Evolutionary conservation across 2,329 filamentous ascomycete genomes (phyloP).

Genomic region (Bretziella fagacearum): DNA sequence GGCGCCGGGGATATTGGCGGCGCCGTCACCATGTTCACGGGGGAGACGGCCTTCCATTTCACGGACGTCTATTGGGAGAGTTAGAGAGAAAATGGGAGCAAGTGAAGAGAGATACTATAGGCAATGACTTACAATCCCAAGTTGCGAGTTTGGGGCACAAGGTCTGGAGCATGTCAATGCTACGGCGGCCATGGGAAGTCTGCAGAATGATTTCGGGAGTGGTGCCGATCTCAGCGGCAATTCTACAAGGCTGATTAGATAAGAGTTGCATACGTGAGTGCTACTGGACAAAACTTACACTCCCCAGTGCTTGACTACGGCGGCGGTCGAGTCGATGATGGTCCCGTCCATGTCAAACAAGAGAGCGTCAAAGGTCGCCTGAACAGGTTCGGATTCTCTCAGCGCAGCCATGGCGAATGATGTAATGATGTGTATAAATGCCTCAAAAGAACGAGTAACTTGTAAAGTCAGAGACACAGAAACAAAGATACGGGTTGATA

Average conservation of each 20-base stretch:
- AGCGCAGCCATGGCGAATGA: constrained; percentile 20
- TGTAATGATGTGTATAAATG: not conserved
- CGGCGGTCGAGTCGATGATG: constrained; percentile 64
- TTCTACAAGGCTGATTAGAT: too few species aligned
- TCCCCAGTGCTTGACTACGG: constrained; percentile 64
- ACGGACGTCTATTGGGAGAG: constrained; percentile 47
- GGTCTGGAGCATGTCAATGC: constrained; percentile 68
- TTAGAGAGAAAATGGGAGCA: not conserved
- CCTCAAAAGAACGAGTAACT: not conserved
- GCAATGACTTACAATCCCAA: constrained; percentile 61
- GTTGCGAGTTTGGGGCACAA: constrained; percentile 74
- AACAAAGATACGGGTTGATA: not conserved
- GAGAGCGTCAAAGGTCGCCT: constrained; percentile 36
- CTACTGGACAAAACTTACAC: constrained; percentile 36
- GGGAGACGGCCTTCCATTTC: constrained; percentile 66
- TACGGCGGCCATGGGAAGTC: constrained; percentile 79
- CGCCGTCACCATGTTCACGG: constrained; percentile 56
- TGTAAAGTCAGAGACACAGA: not conserved
- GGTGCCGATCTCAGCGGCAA: constrained; percentile 69
- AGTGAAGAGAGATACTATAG: not conserved
- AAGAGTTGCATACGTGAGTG: too few species aligned
- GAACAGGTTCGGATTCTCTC: constrained; percentile 25
- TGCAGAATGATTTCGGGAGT: constrained; percentile 70
- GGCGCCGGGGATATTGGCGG: constrained; percentile 72
- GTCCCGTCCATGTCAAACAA: constrained; percentile 70